These are phyloP conservation scores for Coemansia sp. DNA, from an alignment of 192 early-diverging fungal genomes.

Conservation along the genomic window DNA sequence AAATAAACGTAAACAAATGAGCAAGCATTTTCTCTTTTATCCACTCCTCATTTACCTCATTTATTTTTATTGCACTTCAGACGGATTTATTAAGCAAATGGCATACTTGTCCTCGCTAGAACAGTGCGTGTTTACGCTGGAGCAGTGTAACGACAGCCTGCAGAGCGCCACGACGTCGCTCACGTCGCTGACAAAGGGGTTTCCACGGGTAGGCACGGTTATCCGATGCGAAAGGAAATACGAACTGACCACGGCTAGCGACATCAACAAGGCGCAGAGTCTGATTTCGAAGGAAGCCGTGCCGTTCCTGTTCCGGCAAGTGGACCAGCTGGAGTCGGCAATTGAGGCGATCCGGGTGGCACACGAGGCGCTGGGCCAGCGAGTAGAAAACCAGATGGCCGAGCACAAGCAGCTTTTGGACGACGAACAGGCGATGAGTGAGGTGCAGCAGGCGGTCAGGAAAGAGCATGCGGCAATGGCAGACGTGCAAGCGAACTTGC, in stretches of 20 bases:
- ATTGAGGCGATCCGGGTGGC: conserved; percentile 43
- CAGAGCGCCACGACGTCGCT: conserved; percentile 34
- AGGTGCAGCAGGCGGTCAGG: conserved; percentile 29
- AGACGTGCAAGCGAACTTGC: conserved; percentile 45
- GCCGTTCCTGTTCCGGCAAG: conserved; percentile 56
- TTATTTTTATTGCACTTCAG: neutral
- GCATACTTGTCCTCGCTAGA: conserved; percentile 44
- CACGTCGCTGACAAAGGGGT: conserved; percentile 33
- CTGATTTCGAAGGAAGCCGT: conserved; percentile 56
- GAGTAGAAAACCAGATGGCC: conserved; percentile 34
- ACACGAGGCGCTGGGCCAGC: conserved; percentile 38
- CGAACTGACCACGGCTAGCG: conserved; percentile 56
- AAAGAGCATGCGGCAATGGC: conserved; percentile 29
- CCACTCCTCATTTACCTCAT: neutral
- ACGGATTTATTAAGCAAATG: conserved; percentile 18
- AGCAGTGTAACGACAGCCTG: conserved; percentile 34
- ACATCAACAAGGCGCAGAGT: conserved; percentile 52
- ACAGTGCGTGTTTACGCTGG: conserved; percentile 39
- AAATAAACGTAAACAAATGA: conserved; percentile 6
- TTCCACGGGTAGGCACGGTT: conserved; percentile 49
- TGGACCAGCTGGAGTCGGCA: conserved; percentile 52
- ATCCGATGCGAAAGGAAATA: conserved; percentile 50
- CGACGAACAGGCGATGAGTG: conserved; percentile 32
- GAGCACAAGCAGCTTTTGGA: conserved; percentile 42
- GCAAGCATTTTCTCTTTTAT: neutral